Percentiles rank a stretch among this genome's conserved stretches.
These are phyloP conservation scores for Herpetospermum pedunculosum DNA, from an alignment of 306 rosid genomes.

Conservation along the genomic window DNA sequence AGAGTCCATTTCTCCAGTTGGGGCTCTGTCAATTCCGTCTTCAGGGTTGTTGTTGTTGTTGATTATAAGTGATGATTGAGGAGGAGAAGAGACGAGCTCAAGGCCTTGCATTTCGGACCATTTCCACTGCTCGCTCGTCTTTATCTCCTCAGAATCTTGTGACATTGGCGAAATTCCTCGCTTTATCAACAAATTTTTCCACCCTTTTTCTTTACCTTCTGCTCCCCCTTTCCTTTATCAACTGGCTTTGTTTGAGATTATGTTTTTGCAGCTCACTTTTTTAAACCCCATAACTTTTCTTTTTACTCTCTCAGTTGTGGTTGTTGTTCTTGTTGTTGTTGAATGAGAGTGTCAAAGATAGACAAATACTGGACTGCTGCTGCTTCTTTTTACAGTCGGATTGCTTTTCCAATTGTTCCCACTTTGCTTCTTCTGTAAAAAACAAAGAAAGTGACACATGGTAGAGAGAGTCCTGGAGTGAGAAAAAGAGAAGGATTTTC, in stretches of 20 bases:
- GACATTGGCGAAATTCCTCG: conserved; percentile 63
- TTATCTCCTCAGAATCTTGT: conserved; percentile 77
- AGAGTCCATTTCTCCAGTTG: conserved; percentile 34
- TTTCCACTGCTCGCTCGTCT: conserved; percentile 81
- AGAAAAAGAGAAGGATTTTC: conserved; percentile 17
- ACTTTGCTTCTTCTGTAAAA: conserved; percentile 37
- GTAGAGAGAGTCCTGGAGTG: conserved; percentile 13
- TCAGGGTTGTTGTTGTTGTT: conserved; percentile 12
- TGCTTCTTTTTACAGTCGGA: conserved; percentile 9
- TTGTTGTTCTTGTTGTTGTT: conserved; percentile 1
- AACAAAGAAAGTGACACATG: conserved; percentile 44
- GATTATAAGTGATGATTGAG: conserved; percentile 22
- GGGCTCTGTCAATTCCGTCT: conserved; percentile 6
- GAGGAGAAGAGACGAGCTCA: conserved; percentile 42
- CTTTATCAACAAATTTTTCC: conserved; percentile 33
- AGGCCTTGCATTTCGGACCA: conserved; percentile 99
- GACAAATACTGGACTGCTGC: not conserved
- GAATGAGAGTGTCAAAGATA: not conserved
- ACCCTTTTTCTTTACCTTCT: conserved; percentile 24
- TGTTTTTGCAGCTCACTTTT: conserved; percentile 2
- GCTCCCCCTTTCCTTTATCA: conserved; percentile 3
- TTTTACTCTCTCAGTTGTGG: not conserved
- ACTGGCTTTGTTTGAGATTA: conserved; percentile 11
- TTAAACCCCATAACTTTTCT: not conserved
- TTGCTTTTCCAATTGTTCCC: conserved; percentile 22